A percentile compares a stretch with the other conserved stretches of the same genome.
phyloP scores from a whole-genome alignment of 208 protist species.

The Wallacemonas sp. region DNA sequence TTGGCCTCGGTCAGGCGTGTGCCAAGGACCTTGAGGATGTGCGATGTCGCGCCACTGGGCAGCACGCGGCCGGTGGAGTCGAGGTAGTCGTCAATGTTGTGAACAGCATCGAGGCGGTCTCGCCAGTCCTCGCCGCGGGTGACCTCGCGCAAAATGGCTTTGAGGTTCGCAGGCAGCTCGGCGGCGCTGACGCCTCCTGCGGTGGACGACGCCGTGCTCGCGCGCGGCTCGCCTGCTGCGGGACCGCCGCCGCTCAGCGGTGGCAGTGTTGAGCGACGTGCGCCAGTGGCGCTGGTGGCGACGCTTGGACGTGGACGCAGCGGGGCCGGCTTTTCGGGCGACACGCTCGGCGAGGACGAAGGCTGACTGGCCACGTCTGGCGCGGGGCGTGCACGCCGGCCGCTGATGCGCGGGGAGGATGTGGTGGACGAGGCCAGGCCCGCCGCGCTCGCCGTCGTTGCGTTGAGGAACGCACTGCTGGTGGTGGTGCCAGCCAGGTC shows the following conservation, averaged over 20 bases:
- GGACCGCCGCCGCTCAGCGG: slow-evolving; percentile 1
- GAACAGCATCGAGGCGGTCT: slow-evolving; percentile 67
- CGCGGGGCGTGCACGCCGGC: slow-evolving; percentile 8
- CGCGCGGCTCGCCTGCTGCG: neutral
- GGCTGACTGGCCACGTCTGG: neutral
- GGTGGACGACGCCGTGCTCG: neutral
- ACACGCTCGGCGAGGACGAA: neutral
- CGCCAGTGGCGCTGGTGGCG: neutral
- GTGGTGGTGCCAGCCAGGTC: slow-evolving; percentile 8
- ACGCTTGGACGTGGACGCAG: slow-evolving; percentile 7
- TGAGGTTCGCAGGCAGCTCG: slow-evolving; percentile 25
- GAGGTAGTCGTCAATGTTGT: slow-evolving; percentile 60
- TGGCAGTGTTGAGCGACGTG: neutral
- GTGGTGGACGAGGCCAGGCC: neutral
- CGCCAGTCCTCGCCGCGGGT: slow-evolving; percentile 69
- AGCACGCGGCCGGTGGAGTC: slow-evolving; percentile 38
- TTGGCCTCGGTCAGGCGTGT: slow-evolving; percentile 81
- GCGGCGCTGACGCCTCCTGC: neutral
- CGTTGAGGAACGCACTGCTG: slow-evolving; percentile 9
- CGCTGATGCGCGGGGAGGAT: slow-evolving; percentile 9
- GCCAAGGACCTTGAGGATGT: slow-evolving; percentile 61
- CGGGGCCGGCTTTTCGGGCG: slow-evolving; percentile 9
- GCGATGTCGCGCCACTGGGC: slow-evolving; percentile 27
- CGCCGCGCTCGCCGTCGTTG: neutral
- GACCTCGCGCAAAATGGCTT: slow-evolving; percentile 58